phyloP scores from a whole-genome alignment of 805 yeast species.

The Candida railenensis region DNA sequence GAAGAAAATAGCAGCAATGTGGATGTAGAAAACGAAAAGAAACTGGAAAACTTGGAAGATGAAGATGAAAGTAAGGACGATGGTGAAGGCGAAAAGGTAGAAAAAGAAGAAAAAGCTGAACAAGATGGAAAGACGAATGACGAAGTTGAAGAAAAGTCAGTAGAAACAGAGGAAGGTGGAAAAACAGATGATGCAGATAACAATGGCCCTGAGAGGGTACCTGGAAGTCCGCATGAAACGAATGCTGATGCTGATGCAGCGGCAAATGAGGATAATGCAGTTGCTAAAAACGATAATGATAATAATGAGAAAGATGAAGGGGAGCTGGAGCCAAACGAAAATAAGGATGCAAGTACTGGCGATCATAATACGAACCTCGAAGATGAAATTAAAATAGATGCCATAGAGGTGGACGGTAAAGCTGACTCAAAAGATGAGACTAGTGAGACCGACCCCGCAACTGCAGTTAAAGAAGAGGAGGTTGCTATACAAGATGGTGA shows the following conservation, averaged over 20 bases:
- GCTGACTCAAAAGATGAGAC: neutral
- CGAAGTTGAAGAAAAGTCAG: slow-evolving; percentile 9
- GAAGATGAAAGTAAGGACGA: slow-evolving; percentile 6
- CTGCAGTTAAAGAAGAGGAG: slow-evolving; percentile 8
- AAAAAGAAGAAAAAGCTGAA: slow-evolving; percentile 5
- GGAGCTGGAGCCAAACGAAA: neutral
- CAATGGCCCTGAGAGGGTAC: neutral
- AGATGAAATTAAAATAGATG: too few species aligned
- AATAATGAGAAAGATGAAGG: neutral
- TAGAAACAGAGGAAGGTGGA: slow-evolving; percentile 5
- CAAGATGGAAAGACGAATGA: neutral
- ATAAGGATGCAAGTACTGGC: neutral
- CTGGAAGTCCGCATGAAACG: slow-evolving; percentile 1
- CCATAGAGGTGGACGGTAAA: slow-evolving; percentile 6
- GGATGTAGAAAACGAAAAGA: neutral
- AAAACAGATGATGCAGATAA: neutral
- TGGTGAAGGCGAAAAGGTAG: slow-evolving; percentile 9
- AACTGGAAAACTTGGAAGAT: neutral
- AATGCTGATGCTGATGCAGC: neutral
- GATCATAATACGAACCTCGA: too few species aligned
- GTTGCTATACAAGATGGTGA: slow-evolving; percentile 9
- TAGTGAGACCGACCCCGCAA: neutral
- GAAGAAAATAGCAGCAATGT: slow-evolving; percentile 2
- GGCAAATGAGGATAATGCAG: neutral
- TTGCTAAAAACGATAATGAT: slow-evolving; percentile 2